Conservation (phyloP, 495 filamentous ascomycete species). For the Durotheca rogersii region DNA sequence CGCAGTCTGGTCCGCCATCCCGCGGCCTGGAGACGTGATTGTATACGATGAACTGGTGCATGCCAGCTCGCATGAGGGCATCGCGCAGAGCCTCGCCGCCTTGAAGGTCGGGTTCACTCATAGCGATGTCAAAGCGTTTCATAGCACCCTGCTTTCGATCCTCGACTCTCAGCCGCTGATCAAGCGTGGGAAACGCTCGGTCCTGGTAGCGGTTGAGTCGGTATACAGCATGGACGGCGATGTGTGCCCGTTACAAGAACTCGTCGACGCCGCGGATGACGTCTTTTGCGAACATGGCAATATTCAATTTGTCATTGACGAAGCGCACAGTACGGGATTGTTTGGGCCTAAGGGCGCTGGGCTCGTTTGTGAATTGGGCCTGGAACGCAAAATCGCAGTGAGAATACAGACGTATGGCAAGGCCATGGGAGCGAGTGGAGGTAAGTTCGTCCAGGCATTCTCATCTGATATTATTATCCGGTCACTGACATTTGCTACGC, state of each 20-base stretch:
- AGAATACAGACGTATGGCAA: slow-evolving; percentile 63
- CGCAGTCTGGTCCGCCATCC: slow-evolving; percentile 53
- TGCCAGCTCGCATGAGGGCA: slow-evolving; percentile 63
- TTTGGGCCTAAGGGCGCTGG: slow-evolving; percentile 56
- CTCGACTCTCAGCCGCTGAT: slow-evolving; percentile 33
- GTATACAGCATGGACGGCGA: slow-evolving; percentile 72
- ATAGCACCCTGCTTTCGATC: slow-evolving; percentile 40
- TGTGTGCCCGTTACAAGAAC: slow-evolving; percentile 54
- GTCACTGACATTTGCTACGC: too few species aligned
- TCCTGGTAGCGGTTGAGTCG: slow-evolving; percentile 58
- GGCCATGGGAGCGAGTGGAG: slow-evolving; percentile 58
- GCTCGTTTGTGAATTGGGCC: slow-evolving; percentile 56
- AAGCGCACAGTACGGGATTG: slow-evolving; percentile 62
- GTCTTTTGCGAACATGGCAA: slow-evolving; percentile 50
- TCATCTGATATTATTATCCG: too few species aligned
- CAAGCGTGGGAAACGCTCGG: slow-evolving; percentile 27
- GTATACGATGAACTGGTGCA: slow-evolving; percentile 64
- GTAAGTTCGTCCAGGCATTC: slow-evolving; percentile 41
- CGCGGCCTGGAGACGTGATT: slow-evolving; percentile 59
- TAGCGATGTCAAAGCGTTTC: slow-evolving; percentile 49
- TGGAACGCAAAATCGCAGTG: slow-evolving; percentile 59
- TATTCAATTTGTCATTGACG: slow-evolving; percentile 62
- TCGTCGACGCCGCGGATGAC: slow-evolving; percentile 51
- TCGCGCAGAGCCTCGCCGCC: slow-evolving; percentile 53
- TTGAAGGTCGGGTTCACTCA: slow-evolving; percentile 52